Percentiles rank a stretch among this genome's conserved stretches.
phyloP scores from a whole-genome alignment of 805 yeast species.

The Cyberlindnera euphorbiae region DNA sequence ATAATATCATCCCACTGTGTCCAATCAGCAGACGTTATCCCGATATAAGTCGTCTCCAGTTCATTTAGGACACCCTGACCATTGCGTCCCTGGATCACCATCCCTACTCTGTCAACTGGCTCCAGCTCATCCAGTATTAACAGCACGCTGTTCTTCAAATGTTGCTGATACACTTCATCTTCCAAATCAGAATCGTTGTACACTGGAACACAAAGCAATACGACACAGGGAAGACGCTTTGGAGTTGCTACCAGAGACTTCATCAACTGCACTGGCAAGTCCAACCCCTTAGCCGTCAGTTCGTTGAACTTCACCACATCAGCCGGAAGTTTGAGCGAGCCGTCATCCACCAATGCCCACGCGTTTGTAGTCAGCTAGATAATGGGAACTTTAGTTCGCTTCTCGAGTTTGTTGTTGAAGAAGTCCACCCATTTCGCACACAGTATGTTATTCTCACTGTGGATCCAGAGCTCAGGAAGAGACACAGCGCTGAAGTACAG shows the following conservation, averaged over 20 bases:
- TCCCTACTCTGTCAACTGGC: conserved; percentile 39
- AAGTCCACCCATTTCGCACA: conserved; percentile 39
- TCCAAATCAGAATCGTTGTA: conserved; percentile 28
- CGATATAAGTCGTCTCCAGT: conserved; percentile 39
- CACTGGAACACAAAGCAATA: conserved; percentile 40
- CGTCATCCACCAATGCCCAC: conserved; percentile 38
- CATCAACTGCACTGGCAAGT: conserved; percentile 36
- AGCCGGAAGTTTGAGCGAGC: conserved; percentile 31
- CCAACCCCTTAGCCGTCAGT: conserved; percentile 33
- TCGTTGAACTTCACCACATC: conserved; percentile 36
- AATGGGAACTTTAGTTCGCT: conserved; percentile 27
- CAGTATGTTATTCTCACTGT: conserved; percentile 29
- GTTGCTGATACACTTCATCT: conserved; percentile 27
- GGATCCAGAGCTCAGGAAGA: conserved; percentile 40
- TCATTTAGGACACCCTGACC: conserved; percentile 32
- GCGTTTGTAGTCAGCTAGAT: conserved; percentile 47
- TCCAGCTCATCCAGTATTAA: conserved; percentile 28
- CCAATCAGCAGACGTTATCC: conserved; percentile 42
- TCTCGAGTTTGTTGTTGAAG: conserved; percentile 11
- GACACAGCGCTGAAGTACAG: conserved; percentile 36
- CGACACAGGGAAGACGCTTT: conserved; percentile 34
- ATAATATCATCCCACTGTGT: conserved; percentile 44
- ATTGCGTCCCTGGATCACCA: conserved; percentile 44
- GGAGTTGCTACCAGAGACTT: conserved; percentile 38
- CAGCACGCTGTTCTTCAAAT: conserved; percentile 25